Base-by-base conservation (phyloP, 2,329 filamentous ascomycete species). In the Penicillium sp. region DNA sequence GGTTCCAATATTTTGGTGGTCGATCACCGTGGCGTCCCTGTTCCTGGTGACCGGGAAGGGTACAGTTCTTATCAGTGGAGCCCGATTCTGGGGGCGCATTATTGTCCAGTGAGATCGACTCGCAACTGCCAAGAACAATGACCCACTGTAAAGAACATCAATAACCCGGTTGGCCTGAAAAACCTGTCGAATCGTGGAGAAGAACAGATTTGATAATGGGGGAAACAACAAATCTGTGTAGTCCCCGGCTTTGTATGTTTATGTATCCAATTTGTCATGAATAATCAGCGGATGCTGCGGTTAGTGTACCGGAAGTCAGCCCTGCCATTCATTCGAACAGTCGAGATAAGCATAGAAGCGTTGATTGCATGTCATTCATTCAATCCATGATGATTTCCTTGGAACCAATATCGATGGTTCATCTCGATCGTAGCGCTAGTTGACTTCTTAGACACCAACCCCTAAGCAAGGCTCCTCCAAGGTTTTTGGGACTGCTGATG, bases 41-140 rank as follows among this genome's bases (percentile, higher is more conserved):
- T 50, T 61, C 63, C 53, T 59, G 63, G 44, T 57, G 38, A 38
- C 56, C 45, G 58, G 30, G 33, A 24, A 19, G 28, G 12, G 45
- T 15, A 50, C n/a, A 19, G 45, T 56, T 40, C 59, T 68, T 68
- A 68, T 65, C 65, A 62, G 65, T 65, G 64, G 63, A 60, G 28
- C 59, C 33, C 8, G 49, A 56, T 59, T 45, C 53, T 44, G 35
- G 50, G 59, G 35, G 53, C 53, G 51, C 47, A 37, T 56, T 61
- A 37, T 56, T 61, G 33, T 56, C 50, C 53, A 64, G 45, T 58
- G 37, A 53, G 47, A 59, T 63, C 38, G 56, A 57, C 47, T 35
- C 40, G 44, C 15, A 54, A 28, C 6, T 45, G 60, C 62, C 63
- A 60, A 66, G 49, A 50, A 37, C 3, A 58, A 24, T 30, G 59